Evolutionary conservation across 2,329 filamentous ascomycete species (phyloP), one percentile per base, ranked within the genome.

Genomic region (Diaporthe longicolla): DNA sequence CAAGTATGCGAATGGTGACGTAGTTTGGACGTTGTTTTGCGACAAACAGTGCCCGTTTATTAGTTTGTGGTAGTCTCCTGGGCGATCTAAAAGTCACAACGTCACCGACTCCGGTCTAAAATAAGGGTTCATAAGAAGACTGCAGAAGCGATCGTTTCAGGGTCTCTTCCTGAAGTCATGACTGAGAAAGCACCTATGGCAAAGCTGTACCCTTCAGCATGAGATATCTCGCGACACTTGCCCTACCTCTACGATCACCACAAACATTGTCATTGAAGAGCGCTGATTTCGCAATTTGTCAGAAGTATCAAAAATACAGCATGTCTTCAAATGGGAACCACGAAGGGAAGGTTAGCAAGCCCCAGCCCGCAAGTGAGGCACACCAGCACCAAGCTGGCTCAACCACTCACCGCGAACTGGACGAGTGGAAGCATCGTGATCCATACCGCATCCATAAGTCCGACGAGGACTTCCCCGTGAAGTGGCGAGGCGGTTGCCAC

Each of bases 401-500:
- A 5, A 72, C 75, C 1, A 80, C 79, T 7, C 40, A 77, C 43
- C 77, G 77, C 6, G 63, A 76, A 1, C 73, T 78, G 45, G 79
- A 81, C 40, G 74, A 79, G 52, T 81, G 79, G 79, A 81, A 81
- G 68, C 70, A 74, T 45, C 75, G 76, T 2, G 73, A 77, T 0
- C 79, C 79, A 0, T 81, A 81, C 71, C 58, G 58, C 37, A 75
- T 80, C 52, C 78, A 78, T 63, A 75, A 79, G 24, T 37, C 73
- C 3, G 43, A 50, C 65, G 69, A 82, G 75, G 83, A 84, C 7
- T 78, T 80, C 45, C 52, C 74, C 0, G 77, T 65, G 29, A 79
- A 79, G 57, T 81, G 80, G 80, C 74, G 55, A 35, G 80, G 79
- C 4, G 78, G 80, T 0, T 97, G 95, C 82, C 93, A 96, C 79